Evolutionary conservation across 2,329 filamentous ascomycete species (phyloP), one percentile per base, ranked within the genome.

Genomic region (Nemania abortiva): DNA sequence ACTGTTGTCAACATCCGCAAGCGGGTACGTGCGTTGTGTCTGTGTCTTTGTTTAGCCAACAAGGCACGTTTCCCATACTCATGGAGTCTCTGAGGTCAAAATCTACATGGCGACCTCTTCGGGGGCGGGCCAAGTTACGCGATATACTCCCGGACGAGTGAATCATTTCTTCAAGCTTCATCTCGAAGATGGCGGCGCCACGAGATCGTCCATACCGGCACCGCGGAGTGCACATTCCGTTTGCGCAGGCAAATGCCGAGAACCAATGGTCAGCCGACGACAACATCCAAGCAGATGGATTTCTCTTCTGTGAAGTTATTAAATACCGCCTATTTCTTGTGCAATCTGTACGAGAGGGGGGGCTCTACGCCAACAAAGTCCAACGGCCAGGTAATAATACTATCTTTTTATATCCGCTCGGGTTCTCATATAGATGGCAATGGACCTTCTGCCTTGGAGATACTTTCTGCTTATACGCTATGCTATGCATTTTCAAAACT

Each of bases 261-360:
- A n/a, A 27, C 0, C 65, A 64, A 55, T 59, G 60, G 60, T 56
- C 55, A 42, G 39, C 9, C 4, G 15, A 68, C 42, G 7, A 22
- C 11, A 6, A 10, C 10, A 68, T 68, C 31, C 39, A 50, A 18
- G 15, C 29, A 24, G 6, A 60, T 3, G 55, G 55, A 6, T 64
- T 68, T 4, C 6, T 50, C 13, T 50, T 24, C n/a, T 27, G 47
- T 24, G 2, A 11, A 11, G 6, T 22, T 64, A 20, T 39, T 54
- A 1, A 18, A 59, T 5, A 9, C 27, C 11, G 1, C 0, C 0
- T 34, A 4, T 39, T 31, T 9, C 1, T 29, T 6, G 20, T 68
- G 27, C 55, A 65, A 22, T 64, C 65, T 18, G 55, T 65, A 60
- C 3, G 24, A 34, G 56, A 27, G 20, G 55, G 60, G 22, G 42